phyloP scores from a whole-genome alignment of 345 rosid species.

The Psidium guajava region DNA sequence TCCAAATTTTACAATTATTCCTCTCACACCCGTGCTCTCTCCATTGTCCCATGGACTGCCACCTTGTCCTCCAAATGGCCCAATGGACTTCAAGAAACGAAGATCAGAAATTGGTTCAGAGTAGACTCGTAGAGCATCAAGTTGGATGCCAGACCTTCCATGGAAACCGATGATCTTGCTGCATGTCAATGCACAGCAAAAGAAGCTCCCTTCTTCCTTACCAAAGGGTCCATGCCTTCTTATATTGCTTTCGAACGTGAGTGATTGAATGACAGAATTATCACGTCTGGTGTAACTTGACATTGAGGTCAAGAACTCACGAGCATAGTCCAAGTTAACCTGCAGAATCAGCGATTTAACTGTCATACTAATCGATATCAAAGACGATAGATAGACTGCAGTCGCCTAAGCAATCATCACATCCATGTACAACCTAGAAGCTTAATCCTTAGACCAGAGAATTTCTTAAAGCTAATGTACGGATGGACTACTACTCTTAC shows the following conservation, averaged over 20 bases:
- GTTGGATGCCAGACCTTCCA: background rate
- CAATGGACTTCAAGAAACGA: background rate
- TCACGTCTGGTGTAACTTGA: background rate
- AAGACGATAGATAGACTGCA: background rate
- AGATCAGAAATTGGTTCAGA: background rate
- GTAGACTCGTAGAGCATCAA: background rate
- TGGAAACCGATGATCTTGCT: background rate
- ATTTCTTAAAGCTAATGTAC: background rate
- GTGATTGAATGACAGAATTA: background rate
- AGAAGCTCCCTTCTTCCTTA: background rate
- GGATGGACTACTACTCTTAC: background rate
- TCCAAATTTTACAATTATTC: background rate
- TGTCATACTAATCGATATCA: too few relatives aligned
- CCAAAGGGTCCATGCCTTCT: background rate
- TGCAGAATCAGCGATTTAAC: background rate
- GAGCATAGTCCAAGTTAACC: background rate
- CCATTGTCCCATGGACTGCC: background rate
- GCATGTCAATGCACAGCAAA: background rate
- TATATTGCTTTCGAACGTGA: background rate
- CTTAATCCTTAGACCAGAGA: background rate
- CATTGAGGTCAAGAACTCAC: background rate
- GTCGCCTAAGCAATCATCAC: background rate
- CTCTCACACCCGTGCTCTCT: background rate
- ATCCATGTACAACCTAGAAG: background rate
- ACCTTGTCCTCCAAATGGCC: background rate